Percentiles rank a stretch among this genome's conserved stretches.
phyloP scores from a whole-genome alignment of 2,329 filamentous ascomycete genomes.

The Pseudopyrenochaeta lycopersici region DNA sequence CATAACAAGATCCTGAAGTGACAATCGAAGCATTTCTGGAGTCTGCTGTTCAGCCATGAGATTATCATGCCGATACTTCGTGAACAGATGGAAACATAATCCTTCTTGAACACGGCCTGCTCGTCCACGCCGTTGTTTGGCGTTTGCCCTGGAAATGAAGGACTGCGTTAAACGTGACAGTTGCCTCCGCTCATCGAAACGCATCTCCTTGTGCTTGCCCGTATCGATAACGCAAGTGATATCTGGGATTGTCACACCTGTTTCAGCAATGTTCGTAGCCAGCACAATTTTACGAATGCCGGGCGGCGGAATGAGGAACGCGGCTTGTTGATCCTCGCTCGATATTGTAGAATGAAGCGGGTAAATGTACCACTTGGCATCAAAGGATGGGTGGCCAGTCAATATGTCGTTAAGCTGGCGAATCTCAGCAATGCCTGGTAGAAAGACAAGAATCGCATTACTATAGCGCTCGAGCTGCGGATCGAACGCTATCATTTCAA shows the following conservation, averaged over 20 bases:
- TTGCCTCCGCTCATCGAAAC: constrained; percentile 92
- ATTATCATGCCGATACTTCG: constrained; percentile 84
- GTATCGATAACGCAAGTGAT: constrained; percentile 97
- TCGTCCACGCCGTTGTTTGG: constrained; percentile 91
- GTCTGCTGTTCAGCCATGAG: constrained; percentile 91
- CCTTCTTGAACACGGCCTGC: constrained; percentile 96
- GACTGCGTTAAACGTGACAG: constrained; percentile 90
- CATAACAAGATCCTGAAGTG: constrained; percentile 92
- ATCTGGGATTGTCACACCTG: constrained; percentile 97
- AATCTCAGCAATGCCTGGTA: constrained; percentile 95
- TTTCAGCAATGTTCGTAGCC: constrained; percentile 98
- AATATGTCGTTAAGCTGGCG: constrained; percentile 87
- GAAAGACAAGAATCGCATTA: constrained; percentile 91
- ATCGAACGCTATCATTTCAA: constrained; percentile 77
- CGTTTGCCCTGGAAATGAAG: constrained; percentile 94
- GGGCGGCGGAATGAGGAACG: constrained; percentile 83
- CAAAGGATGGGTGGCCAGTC: constrained; percentile 77
- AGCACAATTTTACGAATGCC: constrained; percentile 92
- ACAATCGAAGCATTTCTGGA: constrained; percentile 93
- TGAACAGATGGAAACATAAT: constrained; percentile 95
- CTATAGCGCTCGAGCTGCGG: constrained; percentile 75
- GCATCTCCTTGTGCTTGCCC: constrained; percentile 96
- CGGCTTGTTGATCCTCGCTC: constrained; percentile 94
- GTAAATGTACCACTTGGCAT: constrained; percentile 82
- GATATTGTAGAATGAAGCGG: constrained; percentile 94